Evolutionary conservation across 176 grass and related monocot species (phyloP).

Genomic region (Rhynchospora pubera): DNA sequence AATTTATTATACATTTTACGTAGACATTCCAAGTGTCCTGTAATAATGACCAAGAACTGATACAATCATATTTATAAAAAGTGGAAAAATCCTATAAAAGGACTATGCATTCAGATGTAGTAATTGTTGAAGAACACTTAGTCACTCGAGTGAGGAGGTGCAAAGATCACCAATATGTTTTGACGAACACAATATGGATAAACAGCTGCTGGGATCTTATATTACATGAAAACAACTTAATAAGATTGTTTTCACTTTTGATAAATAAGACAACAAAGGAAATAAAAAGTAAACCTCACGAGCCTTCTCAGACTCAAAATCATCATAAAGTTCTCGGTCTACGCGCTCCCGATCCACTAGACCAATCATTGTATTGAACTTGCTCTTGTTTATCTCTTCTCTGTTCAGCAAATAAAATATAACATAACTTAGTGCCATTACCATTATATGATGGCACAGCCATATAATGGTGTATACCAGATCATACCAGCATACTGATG

Average conservation of each 20-base stretch:
- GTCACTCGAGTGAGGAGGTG: neutral
- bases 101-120: neutral
- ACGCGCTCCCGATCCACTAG: constrained; percentile 74
- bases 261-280: neutral
- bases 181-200: neutral
- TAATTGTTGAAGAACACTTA: neutral
- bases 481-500: neutral
- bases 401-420: constrained; percentile 26
- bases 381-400: constrained; percentile 90
- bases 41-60: neutral
- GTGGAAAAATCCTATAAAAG: neutral
- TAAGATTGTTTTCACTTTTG: neutral
- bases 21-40: neutral
- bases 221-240: neutral
- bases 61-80: constrained; percentile 7
- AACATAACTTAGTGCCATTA: neutral
- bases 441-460: neutral
- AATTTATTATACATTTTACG: neutral
- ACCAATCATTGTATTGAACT: constrained; percentile 97
- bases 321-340: constrained; percentile 88
- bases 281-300: constrained; percentile 56
- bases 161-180: neutral
- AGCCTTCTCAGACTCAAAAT: constrained; percentile 92
- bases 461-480: neutral
- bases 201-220: neutral